These are phyloP conservation scores for Fusarium burgessii DNA, from an alignment of 2,329 filamentous ascomycete species.

Conservation along the genomic window DNA sequence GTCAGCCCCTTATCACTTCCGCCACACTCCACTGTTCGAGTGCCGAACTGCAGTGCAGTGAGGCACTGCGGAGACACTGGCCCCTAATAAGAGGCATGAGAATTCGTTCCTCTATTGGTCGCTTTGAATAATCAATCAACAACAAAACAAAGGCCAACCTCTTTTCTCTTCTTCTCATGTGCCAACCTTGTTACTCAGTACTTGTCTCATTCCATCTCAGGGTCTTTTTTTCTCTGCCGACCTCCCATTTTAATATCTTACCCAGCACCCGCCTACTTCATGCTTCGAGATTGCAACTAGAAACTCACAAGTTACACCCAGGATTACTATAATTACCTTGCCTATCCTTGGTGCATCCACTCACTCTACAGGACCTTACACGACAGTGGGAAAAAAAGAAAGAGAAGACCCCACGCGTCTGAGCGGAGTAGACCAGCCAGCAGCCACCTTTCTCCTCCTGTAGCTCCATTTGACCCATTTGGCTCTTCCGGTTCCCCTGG, in stretches of 20 bases:
- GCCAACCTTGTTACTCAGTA: constrained; percentile 18
- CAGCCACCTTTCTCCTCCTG: constrained; percentile 41
- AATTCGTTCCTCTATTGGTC: constrained; percentile 17
- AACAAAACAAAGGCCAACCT: constrained; percentile 39
- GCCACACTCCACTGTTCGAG: constrained; percentile 17
- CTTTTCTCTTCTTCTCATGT: constrained; percentile 8
- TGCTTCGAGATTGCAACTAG: constrained; percentile 11
- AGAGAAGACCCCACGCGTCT: constrained; percentile 44
- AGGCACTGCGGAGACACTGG: constrained; percentile 6
- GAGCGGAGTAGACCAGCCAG: constrained; percentile 35
- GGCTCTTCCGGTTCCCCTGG: constrained; percentile 41
- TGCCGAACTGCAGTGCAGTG: constrained; percentile 6
- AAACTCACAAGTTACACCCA: neutral
- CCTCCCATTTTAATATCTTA: neutral
- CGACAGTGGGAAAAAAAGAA: constrained; percentile 19
- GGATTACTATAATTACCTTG: constrained; percentile 14
- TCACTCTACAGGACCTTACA: neutral
- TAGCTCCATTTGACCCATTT: constrained; percentile 33
- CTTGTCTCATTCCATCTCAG: constrained; percentile 37
- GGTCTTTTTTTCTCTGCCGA: constrained; percentile 3
- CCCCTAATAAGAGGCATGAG: constrained; percentile 16
- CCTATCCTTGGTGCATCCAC: constrained; percentile 4
- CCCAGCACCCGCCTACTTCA: constrained; percentile 5
- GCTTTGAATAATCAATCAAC: constrained; percentile 33
- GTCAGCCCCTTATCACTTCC: constrained; percentile 28